Base-by-base conservation (phyloP, 192 early-diverging fungal genomes). In the Mortierella antarctica region DNA sequence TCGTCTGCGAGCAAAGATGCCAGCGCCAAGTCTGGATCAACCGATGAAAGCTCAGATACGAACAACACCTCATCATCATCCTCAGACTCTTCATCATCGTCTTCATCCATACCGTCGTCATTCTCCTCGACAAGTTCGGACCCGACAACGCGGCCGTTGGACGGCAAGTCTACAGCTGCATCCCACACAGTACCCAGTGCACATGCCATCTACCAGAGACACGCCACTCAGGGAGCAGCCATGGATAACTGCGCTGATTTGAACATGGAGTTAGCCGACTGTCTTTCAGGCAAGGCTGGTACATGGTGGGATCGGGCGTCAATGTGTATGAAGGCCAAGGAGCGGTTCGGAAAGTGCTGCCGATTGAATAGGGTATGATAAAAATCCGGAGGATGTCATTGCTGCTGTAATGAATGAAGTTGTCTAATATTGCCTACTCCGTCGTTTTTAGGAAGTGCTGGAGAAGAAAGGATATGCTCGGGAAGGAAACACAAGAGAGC, bases 221-320 rank as follows among this genome's bases (percentile, higher is more conserved):
- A 80, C 18, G 77, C 77, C 9, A 80, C 72, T 17, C 64, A 80
- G 14, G 57, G 2, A 0, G 77, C 77, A 0, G 57, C 77, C 2
- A 39, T 80, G 18, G 77, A 80, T 44, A 80, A 80, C 40, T 80
- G 77, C 62, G 77, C 77, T 42, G 77, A 80, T 72, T 5, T 80
- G 1, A 80, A 80, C 31, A 57, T 67, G 52, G 77, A 72, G 55
- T 46, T 80, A 45, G 64, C 70, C 18, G 77, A 80, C 44, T 80
- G 77, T 65, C 50, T 80, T 4, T 20, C 68, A 23, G 77, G 77
- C 0, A 54, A 46, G 18, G 59, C 77, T 5, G 77, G 77, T 12
- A 67, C 77, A 0, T 80, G 77, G 77, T 72, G 77, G 77, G 77
- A 80, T 20, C 69, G 69, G 6, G 77, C 77, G 0, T 68, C 65